Base-by-base conservation (phyloP, 2,329 filamentous ascomycete genomes). In the Scytalidium lignicola region DNA sequence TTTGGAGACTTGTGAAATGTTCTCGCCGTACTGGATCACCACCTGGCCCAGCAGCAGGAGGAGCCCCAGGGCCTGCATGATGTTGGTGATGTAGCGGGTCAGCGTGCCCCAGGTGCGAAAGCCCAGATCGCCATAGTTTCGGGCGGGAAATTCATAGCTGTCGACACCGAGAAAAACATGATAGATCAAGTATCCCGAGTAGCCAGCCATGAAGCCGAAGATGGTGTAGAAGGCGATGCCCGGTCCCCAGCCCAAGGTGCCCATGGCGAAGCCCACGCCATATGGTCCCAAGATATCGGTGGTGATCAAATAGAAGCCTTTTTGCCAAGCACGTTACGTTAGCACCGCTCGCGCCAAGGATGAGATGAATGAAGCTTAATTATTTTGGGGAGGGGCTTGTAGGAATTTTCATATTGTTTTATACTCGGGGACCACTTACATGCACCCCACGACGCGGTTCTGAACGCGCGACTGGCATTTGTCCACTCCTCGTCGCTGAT, bases 271-370 rank as follows among this genome's bases (percentile, higher is more conserved):
- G 4, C 50, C 50, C n/a, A 55, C 46, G n/a, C 54, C 51, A 47
- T 51, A 59, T 18, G 57, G 57, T 12, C 57, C 57, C 18, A 59
- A 50, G 10, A 59, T 58, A 47, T 58, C 57, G 12, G 57, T 58
- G n/a, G 57, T 59, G 23, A 59, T 57, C 41, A 59, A 47, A 29
- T 56, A 59, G 22, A 59, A 59, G 26, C 53, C 50, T 53, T 26
- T 26, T 26, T 10, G 23, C 23, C 23, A 26, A n/a, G 23, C 23
- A 26, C 23, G 10, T 26, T 10, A 26, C n/a, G 23, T 26, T 26
- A 26, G n/a, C n/a, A n/a, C n/a, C n/a, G n/a, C n/a, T n/a, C n/a
- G n/a, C n/a, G n/a, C n/a, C n/a, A n/a, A n/a, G n/a, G n/a, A n/a
- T n/a, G n/a, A n/a, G n/a, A n/a, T n/a, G n/a, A n/a, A n/a, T n/a